Evolutionary conservation across 1,284 basidiomycete genomes (phyloP).

Genomic region (Ceraceosorus guamensis): DNA sequence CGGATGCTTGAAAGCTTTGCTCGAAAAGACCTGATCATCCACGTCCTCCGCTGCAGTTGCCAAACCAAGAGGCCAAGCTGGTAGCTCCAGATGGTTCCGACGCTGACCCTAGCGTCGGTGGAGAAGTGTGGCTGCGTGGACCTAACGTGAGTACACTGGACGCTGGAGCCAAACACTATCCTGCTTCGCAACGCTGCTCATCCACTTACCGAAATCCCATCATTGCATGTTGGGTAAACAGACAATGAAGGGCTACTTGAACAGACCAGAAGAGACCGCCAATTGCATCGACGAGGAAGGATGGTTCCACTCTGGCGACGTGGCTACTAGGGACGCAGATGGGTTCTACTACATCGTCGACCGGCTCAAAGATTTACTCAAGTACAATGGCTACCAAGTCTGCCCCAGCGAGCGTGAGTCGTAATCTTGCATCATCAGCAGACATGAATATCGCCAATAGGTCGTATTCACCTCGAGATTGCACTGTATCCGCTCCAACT

Average conservation of each 20-base stretch:
- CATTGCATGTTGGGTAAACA: too few relatives aligned
- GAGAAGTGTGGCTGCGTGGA: slow-evolving; percentile 74
- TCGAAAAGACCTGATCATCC: background rate
- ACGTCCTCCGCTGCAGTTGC: slow-evolving; percentile 58
- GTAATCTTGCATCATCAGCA: too few relatives aligned
- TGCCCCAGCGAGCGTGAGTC: too few relatives aligned
- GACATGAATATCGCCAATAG: too few relatives aligned
- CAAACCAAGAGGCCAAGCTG: slow-evolving; percentile 70
- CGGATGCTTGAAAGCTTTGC: slow-evolving; percentile 54
- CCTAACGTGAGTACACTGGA: slow-evolving; percentile 52
- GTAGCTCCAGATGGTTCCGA: slow-evolving; percentile 56
- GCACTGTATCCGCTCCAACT: too few relatives aligned
- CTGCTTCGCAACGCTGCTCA: too few relatives aligned
- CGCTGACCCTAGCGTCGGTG: slow-evolving; percentile 51
- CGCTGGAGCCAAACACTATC: too few relatives aligned
- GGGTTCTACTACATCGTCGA: slow-evolving; percentile 39
- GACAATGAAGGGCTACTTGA: slow-evolving; percentile 57
- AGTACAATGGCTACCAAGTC: slow-evolving; percentile 33
- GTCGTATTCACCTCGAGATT: too few relatives aligned
- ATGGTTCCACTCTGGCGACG: slow-evolving; percentile 41
- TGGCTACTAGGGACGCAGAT: slow-evolving; percentile 21
- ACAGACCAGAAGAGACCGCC: slow-evolving; percentile 54
- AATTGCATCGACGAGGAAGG: slow-evolving; percentile 60
- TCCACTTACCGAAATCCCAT: too few relatives aligned
- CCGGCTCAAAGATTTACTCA: slow-evolving; percentile 41